Evolutionary conservation across 1,284 basidiomycete genomes (phyloP).

Genomic region (Cystobasidiaceae sp.): DNA sequence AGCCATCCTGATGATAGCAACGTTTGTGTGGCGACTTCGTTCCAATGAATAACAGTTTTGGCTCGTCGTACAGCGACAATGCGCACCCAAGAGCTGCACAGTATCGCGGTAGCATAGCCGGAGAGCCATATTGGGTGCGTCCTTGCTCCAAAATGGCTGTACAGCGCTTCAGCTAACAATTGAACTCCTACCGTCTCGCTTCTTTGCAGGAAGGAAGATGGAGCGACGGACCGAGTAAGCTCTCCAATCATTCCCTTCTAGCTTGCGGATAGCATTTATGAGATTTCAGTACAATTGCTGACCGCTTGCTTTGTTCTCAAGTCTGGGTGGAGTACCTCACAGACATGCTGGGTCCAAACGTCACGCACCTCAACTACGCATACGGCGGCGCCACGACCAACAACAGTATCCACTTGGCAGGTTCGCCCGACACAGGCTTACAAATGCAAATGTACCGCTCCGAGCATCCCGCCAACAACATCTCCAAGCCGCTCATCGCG

Average conservation of each 20-base stretch:
- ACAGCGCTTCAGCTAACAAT: not conserved
- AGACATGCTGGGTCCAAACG: not conserved
- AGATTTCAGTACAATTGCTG: not conserved
- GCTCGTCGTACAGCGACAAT: slow-evolving; percentile 26
- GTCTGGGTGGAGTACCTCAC: slow-evolving; percentile 27
- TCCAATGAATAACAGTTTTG: not conserved
- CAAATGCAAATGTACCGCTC: slow-evolving; percentile 6
- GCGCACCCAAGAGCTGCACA: slow-evolving; percentile 5
- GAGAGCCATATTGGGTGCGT: slow-evolving; percentile 13
- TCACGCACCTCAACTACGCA: slow-evolving; percentile 17
- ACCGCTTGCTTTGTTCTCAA: not conserved
- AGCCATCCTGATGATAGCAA: not conserved
- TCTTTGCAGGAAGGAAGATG: slow-evolving; percentile 6
- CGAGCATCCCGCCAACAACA: not conserved
- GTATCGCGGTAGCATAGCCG: slow-evolving; percentile 3
- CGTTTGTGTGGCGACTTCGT: not conserved
- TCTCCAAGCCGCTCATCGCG: slow-evolving; percentile 10
- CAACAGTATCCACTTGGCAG: slow-evolving; percentile 1
- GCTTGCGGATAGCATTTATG: not conserved
- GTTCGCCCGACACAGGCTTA: slow-evolving; percentile 5
- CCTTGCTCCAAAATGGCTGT: not conserved
- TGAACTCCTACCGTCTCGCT: no score
- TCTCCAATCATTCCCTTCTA: not conserved
- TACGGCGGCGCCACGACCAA: slow-evolving; percentile 28
- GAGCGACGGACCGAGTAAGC: slow-evolving; percentile 19